Evolutionary conservation across 202 grass and related monocot genomes (phyloP), one percentile per base, ranked within the genome.

Genomic region (Cymbopogon flexuosus): DNA sequence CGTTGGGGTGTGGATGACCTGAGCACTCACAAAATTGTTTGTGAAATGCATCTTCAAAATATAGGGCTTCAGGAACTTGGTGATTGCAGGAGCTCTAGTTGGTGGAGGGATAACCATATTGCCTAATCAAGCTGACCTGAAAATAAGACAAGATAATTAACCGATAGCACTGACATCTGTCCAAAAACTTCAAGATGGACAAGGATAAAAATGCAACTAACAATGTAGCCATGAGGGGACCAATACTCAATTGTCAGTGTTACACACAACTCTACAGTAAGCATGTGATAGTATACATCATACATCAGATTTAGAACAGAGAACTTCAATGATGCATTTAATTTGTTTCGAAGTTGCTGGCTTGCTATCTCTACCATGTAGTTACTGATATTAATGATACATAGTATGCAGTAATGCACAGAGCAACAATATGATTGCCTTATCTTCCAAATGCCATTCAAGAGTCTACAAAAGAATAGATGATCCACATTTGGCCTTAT

Each of bases 21-120:
- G 85, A 19, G 91, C 88, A 35, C 11, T 88, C 31, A 90, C 88
- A 60, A 72, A 88, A 64, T 77, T 88, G 85, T 83, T 88, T 83
- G 91, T 85, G 79, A 93, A 90, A 67, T 90, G 70, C 85, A 93
- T 90, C 83, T 88, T 90, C 51, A 93, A 71, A 76, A 88, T 76
- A 70, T 93, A 93, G 31, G 91, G 88, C 74, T 90, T 90, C 0
- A 86, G 75, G 59, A 73, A 93, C 74, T 84, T 90, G 75, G 76
- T 74, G 60, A 90, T 78, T 65, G 85, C 83, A 77, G 79, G 67
- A 5, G 71, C 42, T 75, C 74, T 87, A 49, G 77, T 65, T 80
- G 82, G 79, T 70, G 84, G 81, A 85, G 85, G 82, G 70, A 85
- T 78, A 72, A 90, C 82, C 85, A 88, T 85, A 36, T 45, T 10